Evolutionary conservation across 345 rosid species (phyloP), one percentile per base, ranked within the genome.

Genomic region (Turritis glabra): DNA sequence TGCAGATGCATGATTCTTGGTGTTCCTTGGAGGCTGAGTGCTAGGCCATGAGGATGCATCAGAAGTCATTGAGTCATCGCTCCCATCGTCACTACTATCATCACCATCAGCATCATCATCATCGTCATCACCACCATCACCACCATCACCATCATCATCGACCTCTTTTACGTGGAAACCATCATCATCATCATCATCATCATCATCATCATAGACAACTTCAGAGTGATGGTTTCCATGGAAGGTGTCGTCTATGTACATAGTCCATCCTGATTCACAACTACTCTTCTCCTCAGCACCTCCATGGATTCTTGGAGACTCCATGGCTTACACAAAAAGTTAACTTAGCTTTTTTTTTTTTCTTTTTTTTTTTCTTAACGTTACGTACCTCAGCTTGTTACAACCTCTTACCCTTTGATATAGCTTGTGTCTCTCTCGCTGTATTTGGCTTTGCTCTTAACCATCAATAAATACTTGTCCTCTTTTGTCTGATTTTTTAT

Each of bases 1-100:
- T 43, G 64, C 35, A 37, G 74, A 33, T 75, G 32, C 72, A 69
- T 77, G 77, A 81, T 81, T 72, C 72, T 64, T 68, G 59, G 51
- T 74, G 44, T 48, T 60, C 30, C 63, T 56, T 67, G 76, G 71
- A 76, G 66, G 63, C 57, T 85, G 81, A 61, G 64, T 82, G 33
- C 83, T 83, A 63, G 88, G 91, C 63, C 91, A 85, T 35, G 95
- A 89, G 25, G 91, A 87, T 30, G 95, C 95, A 78, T 89, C 95
- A 27, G 95, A 89, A 30, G 86, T 82, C 95, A 89, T 85, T 5
- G 95, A 89, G 50, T 89, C 95, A 81, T 87, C 89, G 17, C 89
- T 87, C 77, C 80, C 76, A 54, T 65, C 66, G n/a, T 56, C 72
- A 50, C 77, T 50, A 69, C 44, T 40, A 53, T 75, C 76, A 52